Base-by-base conservation (phyloP, 1,284 basidiomycete genomes). In the Xerocomus nothofagi region DNA sequence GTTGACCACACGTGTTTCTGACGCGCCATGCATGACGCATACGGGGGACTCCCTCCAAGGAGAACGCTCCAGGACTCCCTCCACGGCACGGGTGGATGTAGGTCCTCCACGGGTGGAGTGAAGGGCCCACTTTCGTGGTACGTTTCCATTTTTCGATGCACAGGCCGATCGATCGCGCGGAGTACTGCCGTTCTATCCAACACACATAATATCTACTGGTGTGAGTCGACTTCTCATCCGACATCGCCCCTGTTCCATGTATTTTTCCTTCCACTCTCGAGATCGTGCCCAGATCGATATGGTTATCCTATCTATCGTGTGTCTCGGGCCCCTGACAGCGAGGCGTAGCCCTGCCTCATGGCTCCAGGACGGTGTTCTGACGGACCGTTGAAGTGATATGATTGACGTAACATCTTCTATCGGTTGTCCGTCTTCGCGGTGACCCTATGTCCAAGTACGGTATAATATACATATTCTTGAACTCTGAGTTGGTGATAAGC, bases 1-100 rank as follows among this genome's bases (percentile, higher is more conserved):
- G 63, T 57, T 61, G 63, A 32, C 18, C 32, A 63, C 59, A 53
- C 59, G 57, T 61, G 59, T 55, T 33, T 23, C 26, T 47, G 59
- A 54, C 36, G 45, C 44, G 39, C 36, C 36, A 30, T 36, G 38
- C 36, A 30, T 36, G 38, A 45, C 41, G 27, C 9, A 32, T 20
- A 24, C 9, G 27, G 21, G 15, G 3, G 29, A n/a, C n/a, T n/a
- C n/a, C n/a, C n/a, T n/a, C n/a, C n/a, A n/a, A n/a, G n/a, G n/a
- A n/a, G 4, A 3, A n/a, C 24, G 12, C 15, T n/a, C 15, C 39
- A 21, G 6, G 38, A 9, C 27, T 7, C 9, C 18, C 6, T 17
- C 4, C 26, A 30, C 39, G 41, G 20, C 24, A 6, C 24, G 26
- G 26, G 21, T 23, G 29, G 23, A 17, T 18, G 44, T 47, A 31